phyloP scores from a whole-genome alignment of 2,329 filamentous ascomycete species.

The Incumbomyces lentus region DNA sequence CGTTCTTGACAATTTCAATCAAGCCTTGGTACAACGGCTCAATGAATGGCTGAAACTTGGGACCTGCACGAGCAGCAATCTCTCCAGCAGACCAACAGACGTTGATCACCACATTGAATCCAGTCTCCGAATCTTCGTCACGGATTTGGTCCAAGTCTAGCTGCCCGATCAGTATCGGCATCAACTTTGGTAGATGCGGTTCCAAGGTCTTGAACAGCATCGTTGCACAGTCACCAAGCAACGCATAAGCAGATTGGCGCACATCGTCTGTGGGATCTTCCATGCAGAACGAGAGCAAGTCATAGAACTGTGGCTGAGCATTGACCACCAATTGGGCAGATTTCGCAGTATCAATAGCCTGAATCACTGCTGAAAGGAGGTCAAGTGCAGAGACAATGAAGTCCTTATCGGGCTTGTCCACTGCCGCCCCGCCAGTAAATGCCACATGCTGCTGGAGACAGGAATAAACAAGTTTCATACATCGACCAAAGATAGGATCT shows the following conservation, averaged over 20 bases:
- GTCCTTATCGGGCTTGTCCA: conserved; percentile 86
- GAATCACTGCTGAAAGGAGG: conserved; percentile 83
- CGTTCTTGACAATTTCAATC: conserved; percentile 72
- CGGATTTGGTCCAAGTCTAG: conserved; percentile 68
- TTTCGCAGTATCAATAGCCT: conserved; percentile 66
- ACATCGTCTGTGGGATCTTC: conserved; percentile 85
- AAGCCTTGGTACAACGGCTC: conserved; percentile 67
- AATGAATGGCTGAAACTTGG: conserved; percentile 53
- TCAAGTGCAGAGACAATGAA: conserved; percentile 93
- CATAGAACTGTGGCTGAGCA: conserved; percentile 76
- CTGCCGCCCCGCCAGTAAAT: conserved; percentile 54
- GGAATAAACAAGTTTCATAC: conserved; percentile 80
- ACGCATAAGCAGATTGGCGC: conserved; percentile 86
- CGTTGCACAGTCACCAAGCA: conserved; percentile 89
- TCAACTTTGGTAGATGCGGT: conserved; percentile 58
- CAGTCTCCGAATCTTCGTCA: conserved; percentile 58
- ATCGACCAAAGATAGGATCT: conserved; percentile 73
- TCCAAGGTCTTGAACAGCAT: conserved; percentile 78
- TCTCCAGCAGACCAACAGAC: conserved; percentile 95
- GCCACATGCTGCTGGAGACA: conserved; percentile 75
- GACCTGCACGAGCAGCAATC: conserved; percentile 67
- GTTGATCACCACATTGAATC: conserved; percentile 93
- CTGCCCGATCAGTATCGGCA: conserved; percentile 73
- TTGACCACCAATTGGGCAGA: conserved; percentile 65
- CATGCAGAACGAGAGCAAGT: conserved; percentile 84